Evolutionary conservation across 331 rosid genomes (phyloP).

Genomic region (Cydonia oblonga): DNA sequence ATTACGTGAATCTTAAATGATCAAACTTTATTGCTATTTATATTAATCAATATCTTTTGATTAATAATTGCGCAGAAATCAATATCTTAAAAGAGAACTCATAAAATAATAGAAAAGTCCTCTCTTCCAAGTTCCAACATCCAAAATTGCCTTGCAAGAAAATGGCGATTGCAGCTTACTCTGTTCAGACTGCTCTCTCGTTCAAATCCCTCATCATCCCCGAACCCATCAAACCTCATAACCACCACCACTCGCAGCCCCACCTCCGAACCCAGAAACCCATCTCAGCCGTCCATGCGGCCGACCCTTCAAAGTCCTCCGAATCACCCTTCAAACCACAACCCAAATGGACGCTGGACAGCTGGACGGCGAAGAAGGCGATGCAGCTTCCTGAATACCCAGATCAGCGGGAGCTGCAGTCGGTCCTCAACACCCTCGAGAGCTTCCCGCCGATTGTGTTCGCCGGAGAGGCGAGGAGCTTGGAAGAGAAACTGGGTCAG

Average conservation of each 20-base stretch:
- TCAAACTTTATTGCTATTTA: too few relatives aligned
- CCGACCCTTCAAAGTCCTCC: slow-evolving; percentile 27
- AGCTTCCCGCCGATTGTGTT: slow-evolving; percentile 92
- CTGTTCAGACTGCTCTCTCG: slow-evolving; percentile 2
- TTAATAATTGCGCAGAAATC: too few relatives aligned
- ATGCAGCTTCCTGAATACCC: slow-evolving; percentile 83
- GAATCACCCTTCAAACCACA: neutral
- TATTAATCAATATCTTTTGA: too few relatives aligned
- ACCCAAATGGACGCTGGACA: slow-evolving; percentile 20
- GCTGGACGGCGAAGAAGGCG: slow-evolving; percentile 54
- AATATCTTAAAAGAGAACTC: too few relatives aligned
- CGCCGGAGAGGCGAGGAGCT: slow-evolving; percentile 82
- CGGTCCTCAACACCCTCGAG: slow-evolving; percentile 60
- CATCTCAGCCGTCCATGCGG: slow-evolving; percentile 30
- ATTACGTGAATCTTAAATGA: too few relatives aligned
- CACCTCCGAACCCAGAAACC: slow-evolving; percentile 11
- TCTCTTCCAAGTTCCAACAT: neutral
- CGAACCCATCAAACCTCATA: neutral
- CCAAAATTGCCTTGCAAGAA: neutral
- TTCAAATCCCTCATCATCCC: slow-evolving; percentile 8
- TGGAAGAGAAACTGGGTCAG: slow-evolving; percentile 83
- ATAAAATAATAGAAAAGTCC: neutral
- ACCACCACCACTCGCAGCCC: neutral
- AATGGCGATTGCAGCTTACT: slow-evolving; percentile 18
- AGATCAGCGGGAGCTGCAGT: slow-evolving; percentile 40